Evolutionary conservation across 2,329 filamentous ascomycete species (phyloP), one percentile per base, ranked within the genome.

Genomic region (Epichloe elymi): DNA sequence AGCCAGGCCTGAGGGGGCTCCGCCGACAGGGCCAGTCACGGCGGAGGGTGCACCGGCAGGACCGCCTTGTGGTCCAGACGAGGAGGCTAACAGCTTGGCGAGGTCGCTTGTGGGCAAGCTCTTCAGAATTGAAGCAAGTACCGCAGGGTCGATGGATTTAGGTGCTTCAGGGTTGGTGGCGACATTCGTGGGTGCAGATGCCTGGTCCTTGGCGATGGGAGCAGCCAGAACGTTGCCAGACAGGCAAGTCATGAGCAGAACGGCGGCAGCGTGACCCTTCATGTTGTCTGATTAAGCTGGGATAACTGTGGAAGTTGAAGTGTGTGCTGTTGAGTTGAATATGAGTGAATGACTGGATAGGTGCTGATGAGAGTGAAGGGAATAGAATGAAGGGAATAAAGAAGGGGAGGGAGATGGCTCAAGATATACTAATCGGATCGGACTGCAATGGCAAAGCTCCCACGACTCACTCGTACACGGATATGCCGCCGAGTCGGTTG

Each of bases 181-280:
- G 17, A 42, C 38, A 5, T 15, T 19, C 0, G 19, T 12, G 23
- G 17, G 11, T 23, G 5, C 38, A 26, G 37, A 17, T 4, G 37
- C 8, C 26, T 36, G 14, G 20, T 15, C 41, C 14, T 33, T 7
- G 15, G n/a, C 41, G 11, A 23, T 14, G 17, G 49, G 49, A 7
- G 37, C 17, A 30, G 49, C 49, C 20, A 51, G 19, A 30, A 41
- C 43, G n/a, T 37, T 51, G 43, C 49, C 37, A n/a, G 37, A 36
- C 8, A 41, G 43, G 43, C 49, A 51, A 17, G 49, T 41, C 23
- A 51, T 26, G 43, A 51, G 49, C 14, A 51, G 43, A 39, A 50
- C n/a, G 17, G 43, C 20, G 19, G 49, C 49, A 26, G 36, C 35
- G 14, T n/a, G 30, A 7, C 43, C 42, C 49, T 51, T 51, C 49